Evolutionary conservation across 2,329 filamentous ascomycete species (phyloP).

Genomic region (Orbilia oligospora): DNA sequence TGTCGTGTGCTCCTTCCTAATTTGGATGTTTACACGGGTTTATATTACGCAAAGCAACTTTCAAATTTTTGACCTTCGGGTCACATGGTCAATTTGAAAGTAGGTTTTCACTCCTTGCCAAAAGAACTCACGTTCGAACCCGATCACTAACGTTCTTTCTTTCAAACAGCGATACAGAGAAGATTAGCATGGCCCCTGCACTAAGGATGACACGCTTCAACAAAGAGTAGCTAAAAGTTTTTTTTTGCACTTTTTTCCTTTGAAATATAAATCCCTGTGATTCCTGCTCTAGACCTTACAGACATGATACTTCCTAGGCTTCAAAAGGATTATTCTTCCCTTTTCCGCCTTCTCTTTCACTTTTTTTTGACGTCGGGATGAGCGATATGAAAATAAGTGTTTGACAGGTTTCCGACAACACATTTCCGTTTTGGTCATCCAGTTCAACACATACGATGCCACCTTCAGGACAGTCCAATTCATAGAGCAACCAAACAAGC

Average conservation of each 20-base stretch:
- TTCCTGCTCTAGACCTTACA: too few species aligned
- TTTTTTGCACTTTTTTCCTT: conserved; percentile 54
- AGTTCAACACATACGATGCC: too few species aligned
- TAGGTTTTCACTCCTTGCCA: conserved; percentile 38
- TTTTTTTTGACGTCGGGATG: too few species aligned
- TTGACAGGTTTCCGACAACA: too few species aligned
- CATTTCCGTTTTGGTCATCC: too few species aligned
- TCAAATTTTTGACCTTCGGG: conserved; percentile 58
- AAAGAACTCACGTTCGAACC: conserved; percentile 42
- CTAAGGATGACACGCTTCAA: conserved; percentile 94
- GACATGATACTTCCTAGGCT: too few species aligned
- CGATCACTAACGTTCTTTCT: conserved; percentile 46
- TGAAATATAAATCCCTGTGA: too few species aligned
- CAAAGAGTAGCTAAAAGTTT: conserved; percentile 72
- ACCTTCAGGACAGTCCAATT: too few species aligned
- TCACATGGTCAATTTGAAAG: conserved; percentile 62
- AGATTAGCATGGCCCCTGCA: conserved; percentile 87
- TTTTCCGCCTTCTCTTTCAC: too few species aligned
- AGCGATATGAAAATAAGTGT: too few species aligned
- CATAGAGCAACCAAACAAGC: too few species aligned
- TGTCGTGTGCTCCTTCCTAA: conserved; percentile 32
- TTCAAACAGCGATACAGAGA: conserved; percentile 74
- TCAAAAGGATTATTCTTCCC: too few species aligned
- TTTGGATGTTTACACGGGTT: neutral
- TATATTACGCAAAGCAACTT: conserved; percentile 16